Conservation (phyloP, 2,329 filamentous ascomycete genomes). For the Exophiala xenobiotica region DNA sequence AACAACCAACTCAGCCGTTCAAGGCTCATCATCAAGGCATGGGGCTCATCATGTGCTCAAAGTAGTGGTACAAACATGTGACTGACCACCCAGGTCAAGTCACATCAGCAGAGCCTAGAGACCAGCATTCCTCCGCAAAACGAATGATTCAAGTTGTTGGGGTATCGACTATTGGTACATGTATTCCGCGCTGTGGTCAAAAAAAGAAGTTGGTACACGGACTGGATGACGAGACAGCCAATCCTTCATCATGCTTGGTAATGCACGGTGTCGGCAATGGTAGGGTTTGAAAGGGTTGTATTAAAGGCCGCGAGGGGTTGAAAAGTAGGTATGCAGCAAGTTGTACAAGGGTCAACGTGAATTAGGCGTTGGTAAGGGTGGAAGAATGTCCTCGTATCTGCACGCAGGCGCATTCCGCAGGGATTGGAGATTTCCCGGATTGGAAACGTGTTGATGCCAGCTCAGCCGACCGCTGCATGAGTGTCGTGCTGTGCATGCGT, state of each 20-base stretch:
- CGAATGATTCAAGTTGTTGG: constrained; percentile 13
- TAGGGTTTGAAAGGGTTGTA: neutral
- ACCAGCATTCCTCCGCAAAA: constrained; percentile 16
- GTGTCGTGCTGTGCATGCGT: constrained; percentile 22
- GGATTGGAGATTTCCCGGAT: constrained; percentile 5
- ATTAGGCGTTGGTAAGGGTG: neutral
- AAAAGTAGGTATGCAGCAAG: too few species aligned
- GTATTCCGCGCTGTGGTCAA: constrained; percentile 1
- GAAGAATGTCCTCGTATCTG: neutral
- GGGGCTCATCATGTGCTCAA: constrained; percentile 19
- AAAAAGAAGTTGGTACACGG: constrained; percentile 20
- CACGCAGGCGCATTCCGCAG: neutral
- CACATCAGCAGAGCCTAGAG: constrained; percentile 10
- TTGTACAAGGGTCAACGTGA: too few species aligned
- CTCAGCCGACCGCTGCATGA: constrained; percentile 12
- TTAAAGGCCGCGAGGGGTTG: neutral
- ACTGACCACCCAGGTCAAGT: neutral
- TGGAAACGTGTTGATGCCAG: constrained; percentile 1
- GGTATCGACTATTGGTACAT: constrained; percentile 26
- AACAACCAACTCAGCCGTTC: constrained; percentile 1
- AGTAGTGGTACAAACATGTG: constrained; percentile 13
- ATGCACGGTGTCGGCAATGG: too few species aligned
- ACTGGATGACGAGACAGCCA: neutral
- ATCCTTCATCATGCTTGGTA: neutral
- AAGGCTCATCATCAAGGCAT: constrained; percentile 18